Percentiles rank a stretch among this genome's conserved stretches.
Conservation (phyloP, 345 rosid species). For the Lepidium africanum region DNA sequence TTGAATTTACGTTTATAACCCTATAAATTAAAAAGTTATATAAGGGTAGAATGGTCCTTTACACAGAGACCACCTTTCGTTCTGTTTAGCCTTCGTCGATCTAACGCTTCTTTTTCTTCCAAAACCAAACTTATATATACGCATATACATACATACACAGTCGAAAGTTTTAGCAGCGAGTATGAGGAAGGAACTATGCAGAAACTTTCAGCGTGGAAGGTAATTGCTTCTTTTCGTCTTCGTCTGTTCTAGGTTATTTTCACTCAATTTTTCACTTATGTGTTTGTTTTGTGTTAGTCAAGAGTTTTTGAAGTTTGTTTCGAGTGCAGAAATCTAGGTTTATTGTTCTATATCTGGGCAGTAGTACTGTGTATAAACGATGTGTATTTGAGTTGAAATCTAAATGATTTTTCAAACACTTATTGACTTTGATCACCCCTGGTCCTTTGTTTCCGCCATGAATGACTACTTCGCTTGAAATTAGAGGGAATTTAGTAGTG, state of each 20-base stretch:
- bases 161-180: constrained; percentile 2
- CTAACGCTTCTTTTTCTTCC: not conserved
- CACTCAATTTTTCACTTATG: not conserved
- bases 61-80: not conserved
- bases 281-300: not conserved
- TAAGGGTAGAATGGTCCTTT: not conserved
- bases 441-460: not conserved
- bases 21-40: rapidly evolving
- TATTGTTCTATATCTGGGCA: not conserved
- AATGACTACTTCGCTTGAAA: not conserved
- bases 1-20: constrained; percentile 3
- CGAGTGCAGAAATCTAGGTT: not conserved
- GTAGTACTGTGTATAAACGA: not conserved
- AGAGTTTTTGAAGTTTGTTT: not conserved
- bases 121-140: not conserved
- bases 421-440: not conserved
- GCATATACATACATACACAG: not conserved
- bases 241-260: not conserved
- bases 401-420: not conserved
- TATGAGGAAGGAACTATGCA: constrained; percentile 51
- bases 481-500: not conserved
- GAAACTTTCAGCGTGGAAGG: constrained; percentile 85
- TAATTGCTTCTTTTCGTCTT: constrained; percentile 6
- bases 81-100: not conserved
- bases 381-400: not conserved